A percentile compares a stretch with the other conserved stretches of the same genome.
These are phyloP conservation scores for Fusarium sp. DNA, from an alignment of 2,329 filamentous ascomycete genomes.

Conservation along the genomic window DNA sequence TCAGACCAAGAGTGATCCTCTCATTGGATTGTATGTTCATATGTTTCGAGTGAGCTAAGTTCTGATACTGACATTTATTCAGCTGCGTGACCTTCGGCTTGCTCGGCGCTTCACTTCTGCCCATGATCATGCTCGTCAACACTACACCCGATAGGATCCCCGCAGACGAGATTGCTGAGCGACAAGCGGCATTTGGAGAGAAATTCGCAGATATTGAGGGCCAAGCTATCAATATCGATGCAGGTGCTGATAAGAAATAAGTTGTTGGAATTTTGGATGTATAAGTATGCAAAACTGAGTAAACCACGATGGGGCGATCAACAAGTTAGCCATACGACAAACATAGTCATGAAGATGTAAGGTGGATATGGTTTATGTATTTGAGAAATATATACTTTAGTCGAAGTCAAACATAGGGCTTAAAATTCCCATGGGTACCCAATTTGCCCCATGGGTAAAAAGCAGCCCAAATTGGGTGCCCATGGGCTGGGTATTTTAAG, in stretches of 20 bases:
- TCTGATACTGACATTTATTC: rapidly evolving
- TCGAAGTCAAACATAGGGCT: too few species aligned
- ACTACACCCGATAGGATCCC: conserved; percentile 18
- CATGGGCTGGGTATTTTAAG: too few species aligned
- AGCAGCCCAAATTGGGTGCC: too few species aligned
- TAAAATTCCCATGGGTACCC: too few species aligned
- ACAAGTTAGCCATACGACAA: too few species aligned
- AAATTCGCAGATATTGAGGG: conserved; percentile 11
- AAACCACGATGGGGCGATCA: too few species aligned
- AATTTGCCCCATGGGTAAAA: too few species aligned
- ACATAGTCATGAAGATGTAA: too few species aligned
- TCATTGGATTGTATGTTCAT: not conserved
- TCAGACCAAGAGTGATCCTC: conserved; percentile 16
- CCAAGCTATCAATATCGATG: not conserved
- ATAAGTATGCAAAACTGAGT: too few species aligned
- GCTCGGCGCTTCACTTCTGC: conserved; percentile 3
- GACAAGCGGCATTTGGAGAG: conserved; percentile 3
- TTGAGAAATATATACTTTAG: not conserved
- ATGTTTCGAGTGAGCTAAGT: rapidly evolving
- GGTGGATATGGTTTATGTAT: not conserved
- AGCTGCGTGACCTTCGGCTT: conserved; percentile 8
- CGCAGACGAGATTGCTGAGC: conserved; percentile 14
- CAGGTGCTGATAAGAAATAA: not conserved
- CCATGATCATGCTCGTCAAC: conserved; percentile 28
- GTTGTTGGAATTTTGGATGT: rapidly evolving